Conservation (phyloP, 2,329 filamentous ascomycete genomes). For the Escovopsis sp. region DNA sequence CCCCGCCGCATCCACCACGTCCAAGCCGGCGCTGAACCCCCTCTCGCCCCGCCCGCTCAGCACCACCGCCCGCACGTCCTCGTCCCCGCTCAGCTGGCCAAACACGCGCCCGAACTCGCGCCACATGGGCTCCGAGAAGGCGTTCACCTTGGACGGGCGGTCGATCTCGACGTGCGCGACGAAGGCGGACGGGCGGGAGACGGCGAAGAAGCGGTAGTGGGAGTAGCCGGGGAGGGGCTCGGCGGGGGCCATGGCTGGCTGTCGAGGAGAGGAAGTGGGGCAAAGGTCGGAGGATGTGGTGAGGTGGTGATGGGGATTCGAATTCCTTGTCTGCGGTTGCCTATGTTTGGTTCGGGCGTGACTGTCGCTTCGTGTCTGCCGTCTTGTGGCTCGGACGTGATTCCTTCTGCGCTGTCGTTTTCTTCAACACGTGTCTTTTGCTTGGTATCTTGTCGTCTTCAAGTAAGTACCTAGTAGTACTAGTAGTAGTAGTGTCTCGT, state of each 20-base stretch:
- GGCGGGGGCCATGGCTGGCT: constrained; percentile 6
- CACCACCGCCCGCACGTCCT: constrained; percentile 60
- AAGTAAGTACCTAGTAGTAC: no score
- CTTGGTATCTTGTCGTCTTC: no score
- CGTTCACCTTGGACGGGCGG: constrained; percentile 72
- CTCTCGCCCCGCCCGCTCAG: constrained; percentile 68
- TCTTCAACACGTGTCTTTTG: no score
- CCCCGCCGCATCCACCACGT: constrained; percentile 56
- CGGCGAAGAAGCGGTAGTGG: constrained; percentile 51
- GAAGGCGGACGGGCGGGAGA: constrained; percentile 54
- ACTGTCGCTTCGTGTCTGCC: no score
- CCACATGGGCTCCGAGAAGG: constrained; percentile 79
- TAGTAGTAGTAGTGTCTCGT: no score
- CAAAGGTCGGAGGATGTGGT: no score
- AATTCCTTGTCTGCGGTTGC: no score
- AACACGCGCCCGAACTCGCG: constrained; percentile 63
- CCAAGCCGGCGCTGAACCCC: constrained; percentile 76
- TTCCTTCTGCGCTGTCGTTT: no score
- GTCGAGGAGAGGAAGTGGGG: constrained; percentile 1
- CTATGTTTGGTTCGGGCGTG: no score
- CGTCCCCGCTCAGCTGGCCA: constrained; percentile 52
- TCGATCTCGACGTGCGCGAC: constrained; percentile 91
- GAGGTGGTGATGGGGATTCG: no score
- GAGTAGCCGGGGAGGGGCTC: constrained; percentile 23
- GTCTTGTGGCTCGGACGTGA: no score